Evolutionary conservation across 805 yeast genomes (phyloP).

Genomic region (Saturnispora diversa): DNA sequence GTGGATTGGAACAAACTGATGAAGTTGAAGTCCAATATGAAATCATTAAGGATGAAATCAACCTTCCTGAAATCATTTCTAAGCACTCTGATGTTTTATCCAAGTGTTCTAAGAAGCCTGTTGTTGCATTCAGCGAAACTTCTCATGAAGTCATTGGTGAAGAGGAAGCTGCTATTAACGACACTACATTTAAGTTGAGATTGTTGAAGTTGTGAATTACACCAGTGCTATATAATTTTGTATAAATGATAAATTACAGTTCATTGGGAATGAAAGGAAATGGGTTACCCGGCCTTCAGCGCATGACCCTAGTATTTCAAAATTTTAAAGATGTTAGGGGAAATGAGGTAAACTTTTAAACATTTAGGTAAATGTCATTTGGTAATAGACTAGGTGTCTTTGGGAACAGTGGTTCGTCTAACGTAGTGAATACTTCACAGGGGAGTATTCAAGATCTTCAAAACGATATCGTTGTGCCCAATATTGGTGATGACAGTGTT

Average conservation of each 20-base stretch:
- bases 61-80: constrained; percentile 51
- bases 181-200: constrained; percentile 69
- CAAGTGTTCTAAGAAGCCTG: constrained; percentile 67
- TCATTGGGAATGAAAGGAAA: too few relatives aligned
- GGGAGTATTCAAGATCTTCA: constrained; percentile 52
- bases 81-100: constrained; percentile 60
- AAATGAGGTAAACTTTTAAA: neutral
- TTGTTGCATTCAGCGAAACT: constrained; percentile 40
- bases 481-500: constrained; percentile 89
- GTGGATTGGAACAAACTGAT: constrained; percentile 89
- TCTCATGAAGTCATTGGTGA: constrained; percentile 55
- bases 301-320: too few relatives aligned
- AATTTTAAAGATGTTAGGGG: too few relatives aligned
- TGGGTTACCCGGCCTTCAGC: constrained; percentile 5
- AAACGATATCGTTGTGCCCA: constrained; percentile 61
- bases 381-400: constrained; percentile 26
- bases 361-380: constrained; percentile 22
- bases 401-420: constrained; percentile 11
- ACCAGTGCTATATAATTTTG: neutral
- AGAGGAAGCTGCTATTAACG: constrained; percentile 81
- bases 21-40: constrained; percentile 84
- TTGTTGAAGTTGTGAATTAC: constrained; percentile 51
- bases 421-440: constrained; percentile 18
- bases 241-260: neutral
- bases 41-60: constrained; percentile 61